phyloP scores from a whole-genome alignment of 495 filamentous ascomycete genomes.

The Podospora sp. region DNA sequence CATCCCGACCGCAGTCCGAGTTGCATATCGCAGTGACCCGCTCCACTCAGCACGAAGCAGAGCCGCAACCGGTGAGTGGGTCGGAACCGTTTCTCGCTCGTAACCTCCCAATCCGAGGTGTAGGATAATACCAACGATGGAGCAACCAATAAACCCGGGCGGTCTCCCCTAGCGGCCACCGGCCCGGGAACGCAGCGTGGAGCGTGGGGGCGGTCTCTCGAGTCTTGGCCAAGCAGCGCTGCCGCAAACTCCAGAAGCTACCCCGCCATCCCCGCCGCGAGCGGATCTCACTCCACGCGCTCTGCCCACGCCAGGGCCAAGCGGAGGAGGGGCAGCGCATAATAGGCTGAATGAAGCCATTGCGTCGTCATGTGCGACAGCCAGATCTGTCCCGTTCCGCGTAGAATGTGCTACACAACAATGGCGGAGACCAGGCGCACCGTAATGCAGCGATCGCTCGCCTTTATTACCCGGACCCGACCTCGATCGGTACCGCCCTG shows the following conservation, averaged over 20 bases:
- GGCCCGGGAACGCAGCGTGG: background rate
- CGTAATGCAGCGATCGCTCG: background rate
- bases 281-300: background rate
- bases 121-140: background rate
- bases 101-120: background rate
- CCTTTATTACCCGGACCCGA: background rate
- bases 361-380: conserved; percentile 33
- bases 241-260: background rate
- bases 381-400: conserved; percentile 12
- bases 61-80: no score
- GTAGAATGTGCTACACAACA: conserved; percentile 1
- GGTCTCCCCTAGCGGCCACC: background rate
- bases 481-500: conserved; percentile 4
- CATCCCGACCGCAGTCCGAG: no score
- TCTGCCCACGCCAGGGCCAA: conserved; percentile 15
- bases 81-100: no score
- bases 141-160: background rate
- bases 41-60: no score
- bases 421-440: background rate
- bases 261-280: conserved; percentile 18
- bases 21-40: no score
- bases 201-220: background rate
- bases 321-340: conserved; percentile 28
- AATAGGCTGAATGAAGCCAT: conserved; percentile 35
- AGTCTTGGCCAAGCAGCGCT: background rate